These are phyloP conservation scores for Turritis glabra DNA, from an alignment of 345 rosid genomes.

Conservation along the genomic window DNA sequence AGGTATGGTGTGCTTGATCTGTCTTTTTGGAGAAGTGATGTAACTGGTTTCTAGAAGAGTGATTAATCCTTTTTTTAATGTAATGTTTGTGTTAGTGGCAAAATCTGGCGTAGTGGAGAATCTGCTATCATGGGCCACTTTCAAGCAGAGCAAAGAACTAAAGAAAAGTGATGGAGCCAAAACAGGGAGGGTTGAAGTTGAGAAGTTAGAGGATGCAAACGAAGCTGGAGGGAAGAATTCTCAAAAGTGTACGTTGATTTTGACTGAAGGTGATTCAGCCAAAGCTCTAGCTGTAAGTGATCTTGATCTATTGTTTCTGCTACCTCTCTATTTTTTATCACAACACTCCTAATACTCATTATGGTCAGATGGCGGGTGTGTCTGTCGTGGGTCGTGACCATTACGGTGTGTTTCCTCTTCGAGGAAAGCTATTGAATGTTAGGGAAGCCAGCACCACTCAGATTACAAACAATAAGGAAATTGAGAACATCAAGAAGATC, in stretches of 20 bases:
- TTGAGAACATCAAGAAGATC: conserved; percentile 82
- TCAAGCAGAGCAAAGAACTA: conserved; percentile 83
- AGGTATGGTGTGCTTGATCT: conserved; percentile 49
- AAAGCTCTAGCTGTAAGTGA: conserved; percentile 88
- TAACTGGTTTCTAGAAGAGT: not conserved
- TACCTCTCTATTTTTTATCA: not conserved
- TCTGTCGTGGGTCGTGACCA: conserved; percentile 60
- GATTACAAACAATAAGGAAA: conserved; percentile 82
- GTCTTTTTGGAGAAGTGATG: not conserved
- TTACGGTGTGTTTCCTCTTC: conserved; percentile 90
- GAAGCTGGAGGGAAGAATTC: conserved; percentile 90
- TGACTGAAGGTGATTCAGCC: conserved; percentile 99
- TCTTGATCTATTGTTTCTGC: not conserved
- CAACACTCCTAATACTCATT: conserved; percentile 16
- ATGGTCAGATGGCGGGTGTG: conserved; percentile 71
- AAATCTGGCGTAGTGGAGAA: conserved; percentile 80
- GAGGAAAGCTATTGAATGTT: conserved; percentile 92
- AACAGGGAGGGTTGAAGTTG: conserved; percentile 57
- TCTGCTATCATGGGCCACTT: conserved; percentile 88
- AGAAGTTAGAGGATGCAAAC: conserved; percentile 89
- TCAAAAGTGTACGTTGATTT: conserved; percentile 73
- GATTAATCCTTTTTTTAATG: not conserved
- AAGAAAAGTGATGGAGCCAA: conserved; percentile 93
- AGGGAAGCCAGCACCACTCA: conserved; percentile 90
- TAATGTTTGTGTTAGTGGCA: conserved; percentile 51